Evolutionary conservation across 768 basidiomycete species (phyloP), one percentile per base, ranked within the genome.

Genomic region (Calocybe cyanea): DNA sequence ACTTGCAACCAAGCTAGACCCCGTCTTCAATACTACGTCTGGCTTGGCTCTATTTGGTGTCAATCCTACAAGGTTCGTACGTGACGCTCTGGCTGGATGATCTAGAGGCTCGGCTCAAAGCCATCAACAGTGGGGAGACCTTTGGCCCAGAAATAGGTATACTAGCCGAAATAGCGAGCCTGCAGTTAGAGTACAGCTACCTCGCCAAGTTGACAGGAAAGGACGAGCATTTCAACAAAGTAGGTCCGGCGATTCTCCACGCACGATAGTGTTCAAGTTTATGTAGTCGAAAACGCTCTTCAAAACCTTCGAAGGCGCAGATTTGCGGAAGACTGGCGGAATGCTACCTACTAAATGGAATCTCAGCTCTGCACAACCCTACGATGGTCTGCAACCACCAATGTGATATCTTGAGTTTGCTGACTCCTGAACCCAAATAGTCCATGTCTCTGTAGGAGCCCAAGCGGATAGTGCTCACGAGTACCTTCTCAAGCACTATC

Each of bases 101-200:
- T 17, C 21, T 19, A 8, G 35, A 8, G n/a, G n/a, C 24, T 21
- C 24, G 19, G 25, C 31, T 20, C 32, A 10, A 45, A 54, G 17
- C 41, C 14, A 18, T 19, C 20, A n/a, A 11, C 9, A 73, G 76
- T 24, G 59, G 66, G 8, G 24, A 51, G 34, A 65, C 58, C 4
- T 30, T 46, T 3, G 70, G 73, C 0, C 49, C 62, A 0, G 64
- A 67, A 41, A 58, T 70, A 11, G 74, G 72, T 10, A 57, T 72
- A 8, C 63, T 87, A n/a, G 88, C 92, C 0, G 92, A 96, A 62
- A 81, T 92, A 33, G 87, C 81, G 3, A 88, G 79, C 35, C 70
- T 87, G 45, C 90, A 93, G 58, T 60, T 95, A 40, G 93, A 95
- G 62, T 88, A 91, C 60, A 76, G 84, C 45, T 92, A 92, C 54